phyloP scores from a whole-genome alignment of 2,329 filamentous ascomycete species.

The Talaromyces sp. region DNA sequence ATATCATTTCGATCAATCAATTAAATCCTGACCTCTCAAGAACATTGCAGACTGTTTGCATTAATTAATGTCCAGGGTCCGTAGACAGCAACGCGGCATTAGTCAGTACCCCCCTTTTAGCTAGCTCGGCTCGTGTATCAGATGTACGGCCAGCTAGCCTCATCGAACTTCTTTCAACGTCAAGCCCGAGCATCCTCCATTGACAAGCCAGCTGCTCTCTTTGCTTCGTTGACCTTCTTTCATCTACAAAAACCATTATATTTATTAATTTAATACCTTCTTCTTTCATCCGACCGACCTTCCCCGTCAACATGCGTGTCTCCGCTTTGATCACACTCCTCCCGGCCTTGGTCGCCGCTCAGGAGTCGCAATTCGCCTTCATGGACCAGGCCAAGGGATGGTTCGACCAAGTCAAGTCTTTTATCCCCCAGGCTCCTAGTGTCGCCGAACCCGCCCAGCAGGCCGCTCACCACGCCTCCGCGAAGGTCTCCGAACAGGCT shows the following conservation, averaged over 20 bases:
- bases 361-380: slow-evolving; percentile 56
- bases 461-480: slow-evolving; percentile 47
- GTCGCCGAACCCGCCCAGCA: slow-evolving; percentile 36
- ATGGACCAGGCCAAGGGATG: slow-evolving; percentile 47
- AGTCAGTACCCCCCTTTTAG: slow-evolving; percentile 7
- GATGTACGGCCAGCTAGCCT: slow-evolving; percentile 19
- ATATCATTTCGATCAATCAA: not conserved
- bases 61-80: not conserved
- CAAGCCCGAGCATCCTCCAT: slow-evolving; percentile 12
- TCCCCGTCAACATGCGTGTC: slow-evolving; percentile 51
- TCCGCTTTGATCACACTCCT: slow-evolving; percentile 51
- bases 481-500: slow-evolving; percentile 50
- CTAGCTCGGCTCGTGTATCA: slow-evolving; percentile 13
- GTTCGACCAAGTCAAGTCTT: slow-evolving; percentile 55
- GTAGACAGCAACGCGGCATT: not conserved
- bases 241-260: not conserved
- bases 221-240: slow-evolving; percentile 11
- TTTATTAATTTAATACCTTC: slow-evolving; percentile 4
- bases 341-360: slow-evolving; percentile 53
- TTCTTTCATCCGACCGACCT: not conserved
- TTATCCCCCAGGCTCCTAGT: slow-evolving; percentile 51
- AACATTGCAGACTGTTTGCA: not conserved
- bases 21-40: not conserved
- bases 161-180: slow-evolving; percentile 9
- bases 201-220: slow-evolving; percentile 13